phyloP scores from a whole-genome alignment of 164 flowering plant genomes.

The Berberis vulgaris region DNA sequence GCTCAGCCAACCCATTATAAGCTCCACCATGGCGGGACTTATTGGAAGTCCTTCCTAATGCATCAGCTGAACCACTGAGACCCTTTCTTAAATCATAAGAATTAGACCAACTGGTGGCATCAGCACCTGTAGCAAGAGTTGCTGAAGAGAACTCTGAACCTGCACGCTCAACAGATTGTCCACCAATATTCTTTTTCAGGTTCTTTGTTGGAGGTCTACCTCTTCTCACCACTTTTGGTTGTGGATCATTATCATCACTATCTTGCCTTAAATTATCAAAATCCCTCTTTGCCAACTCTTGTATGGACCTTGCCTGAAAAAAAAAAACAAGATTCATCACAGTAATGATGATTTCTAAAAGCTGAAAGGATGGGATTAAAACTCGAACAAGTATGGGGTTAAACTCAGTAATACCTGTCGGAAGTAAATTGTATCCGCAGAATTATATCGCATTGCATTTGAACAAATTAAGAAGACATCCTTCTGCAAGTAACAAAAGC shows the following conservation, averaged over 20 bases:
- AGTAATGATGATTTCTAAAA: background rate
- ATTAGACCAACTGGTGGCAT: conserved; percentile 21
- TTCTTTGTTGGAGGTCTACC: conserved; percentile 56
- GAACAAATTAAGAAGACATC: conserved; percentile 76
- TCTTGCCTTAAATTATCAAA: conserved; percentile 81
- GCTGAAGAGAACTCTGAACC: conserved; percentile 44
- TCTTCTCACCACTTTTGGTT: conserved; percentile 36
- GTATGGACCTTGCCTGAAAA: conserved; percentile 76
- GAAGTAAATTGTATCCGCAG: conserved; percentile 77
- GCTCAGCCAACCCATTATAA: conserved; percentile 12
- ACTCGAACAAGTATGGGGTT: no score
- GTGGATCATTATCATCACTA: conserved; percentile 40
- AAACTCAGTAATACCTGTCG: conserved; percentile 51
- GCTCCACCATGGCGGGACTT: conserved; percentile 24
- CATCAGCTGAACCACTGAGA: conserved; percentile 17
- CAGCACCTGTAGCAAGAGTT: conserved; percentile 43
- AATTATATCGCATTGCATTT: conserved; percentile 91
- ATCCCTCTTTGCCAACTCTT: conserved; percentile 78
- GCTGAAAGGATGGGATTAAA: background rate
- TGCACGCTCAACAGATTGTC: conserved; percentile 19
- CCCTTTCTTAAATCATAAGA: conserved; percentile 24
- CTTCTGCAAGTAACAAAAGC: conserved; percentile 40
- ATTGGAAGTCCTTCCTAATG: conserved; percentile 20
- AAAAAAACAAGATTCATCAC: background rate
- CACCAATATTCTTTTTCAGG: conserved; percentile 28